Conservation (phyloP, 306 rosid genomes). For the Dalbergia cultrata region DNA sequence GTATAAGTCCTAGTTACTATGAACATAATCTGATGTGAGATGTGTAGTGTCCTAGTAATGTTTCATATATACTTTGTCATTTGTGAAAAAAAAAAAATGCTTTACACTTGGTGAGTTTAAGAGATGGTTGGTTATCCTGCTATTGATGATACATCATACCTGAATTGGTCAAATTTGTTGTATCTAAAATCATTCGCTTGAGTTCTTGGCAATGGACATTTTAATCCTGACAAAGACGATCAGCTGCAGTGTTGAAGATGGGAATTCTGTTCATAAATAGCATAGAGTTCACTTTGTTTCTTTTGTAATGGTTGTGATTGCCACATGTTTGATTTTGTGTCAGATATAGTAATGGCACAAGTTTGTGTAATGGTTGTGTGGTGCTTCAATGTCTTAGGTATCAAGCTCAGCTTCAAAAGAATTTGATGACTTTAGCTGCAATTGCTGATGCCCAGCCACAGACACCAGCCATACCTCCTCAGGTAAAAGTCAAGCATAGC, state of each 20-base stretch:
- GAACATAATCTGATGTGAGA: background rate
- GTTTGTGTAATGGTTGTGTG: slow-evolving; percentile 22
- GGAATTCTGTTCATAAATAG: background rate
- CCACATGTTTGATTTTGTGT: background rate
- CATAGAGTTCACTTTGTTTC: background rate
- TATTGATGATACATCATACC: background rate
- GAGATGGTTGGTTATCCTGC: background rate
- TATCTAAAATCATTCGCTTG: background rate
- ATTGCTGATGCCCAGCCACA: slow-evolving; percentile 99
- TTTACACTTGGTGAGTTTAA: background rate
- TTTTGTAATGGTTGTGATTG: background rate
- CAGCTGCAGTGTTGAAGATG: background rate
- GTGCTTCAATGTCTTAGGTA: slow-evolving; percentile 63
- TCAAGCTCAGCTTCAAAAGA: slow-evolving; percentile 98
- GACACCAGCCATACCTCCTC: slow-evolving; percentile 85
- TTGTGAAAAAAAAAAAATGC: background rate
- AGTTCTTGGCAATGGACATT: background rate
- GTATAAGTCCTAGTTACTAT: background rate
- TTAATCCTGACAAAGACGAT: background rate
- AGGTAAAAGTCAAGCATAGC: slow-evolving; percentile 59
- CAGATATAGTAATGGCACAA: background rate
- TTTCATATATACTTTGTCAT: too few species aligned
- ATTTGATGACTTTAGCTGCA: slow-evolving; percentile 97
- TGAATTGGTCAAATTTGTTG: background rate
- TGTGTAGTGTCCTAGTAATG: background rate